phyloP scores from a whole-genome alignment of 345 rosid species.

The Hypericum androsaemum region DNA sequence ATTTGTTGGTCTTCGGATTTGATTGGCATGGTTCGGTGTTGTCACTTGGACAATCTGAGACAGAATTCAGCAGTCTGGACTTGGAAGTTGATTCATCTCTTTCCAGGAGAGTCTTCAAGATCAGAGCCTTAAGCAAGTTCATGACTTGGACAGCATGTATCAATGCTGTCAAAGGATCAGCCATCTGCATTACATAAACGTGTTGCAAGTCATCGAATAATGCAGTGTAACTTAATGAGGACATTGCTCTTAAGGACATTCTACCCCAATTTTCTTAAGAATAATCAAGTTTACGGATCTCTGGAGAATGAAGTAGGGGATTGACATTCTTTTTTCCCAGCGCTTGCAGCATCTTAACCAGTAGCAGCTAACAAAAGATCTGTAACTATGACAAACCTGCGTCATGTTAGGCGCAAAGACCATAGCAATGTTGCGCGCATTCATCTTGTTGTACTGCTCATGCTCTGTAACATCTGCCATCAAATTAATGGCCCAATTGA shows the following conservation, averaged over 20 bases:
- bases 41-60: slow-evolving; percentile 16
- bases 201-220: background rate
- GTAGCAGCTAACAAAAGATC: too few species aligned
- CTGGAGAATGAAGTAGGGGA: too few species aligned
- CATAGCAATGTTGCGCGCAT: slow-evolving; percentile 89
- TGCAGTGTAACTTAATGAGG: too few species aligned
- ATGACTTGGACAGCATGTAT: slow-evolving; percentile 93
- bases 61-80: slow-evolving; percentile 17
- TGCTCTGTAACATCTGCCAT: slow-evolving; percentile 89
- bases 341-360: too few species aligned
- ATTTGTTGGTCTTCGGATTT: slow-evolving; percentile 11
- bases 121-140: slow-evolving; percentile 81
- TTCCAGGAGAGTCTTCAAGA: slow-evolving; percentile 50
- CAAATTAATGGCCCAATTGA: slow-evolving; percentile 80
- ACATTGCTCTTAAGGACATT: too few species aligned
- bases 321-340: too few species aligned
- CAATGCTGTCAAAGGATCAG: slow-evolving; percentile 89
- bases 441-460: slow-evolving; percentile 80
- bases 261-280: too few species aligned
- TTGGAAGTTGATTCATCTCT: slow-evolving; percentile 40
- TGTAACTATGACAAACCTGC: slow-evolving; percentile 59
- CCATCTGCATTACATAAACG: slow-evolving; percentile 47
- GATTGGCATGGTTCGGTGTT: slow-evolving; percentile 20
- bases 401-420: slow-evolving; percentile 99
- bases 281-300: too few species aligned